Conservation (phyloP, 345 rosid genomes). For the Schrenkiella parvula region DNA sequence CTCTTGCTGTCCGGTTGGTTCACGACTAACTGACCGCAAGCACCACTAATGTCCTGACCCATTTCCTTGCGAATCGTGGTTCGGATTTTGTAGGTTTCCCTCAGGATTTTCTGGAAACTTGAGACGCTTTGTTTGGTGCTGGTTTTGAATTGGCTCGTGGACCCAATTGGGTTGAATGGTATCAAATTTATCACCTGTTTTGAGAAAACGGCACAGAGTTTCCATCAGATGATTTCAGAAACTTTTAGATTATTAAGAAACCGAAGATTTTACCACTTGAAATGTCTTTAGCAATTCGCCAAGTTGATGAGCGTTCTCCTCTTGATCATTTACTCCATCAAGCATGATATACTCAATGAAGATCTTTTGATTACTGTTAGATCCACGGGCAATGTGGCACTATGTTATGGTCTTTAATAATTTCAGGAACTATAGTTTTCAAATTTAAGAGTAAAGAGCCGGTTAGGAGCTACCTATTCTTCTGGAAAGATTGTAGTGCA, state of each 20-base stretch:
- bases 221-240: neutral
- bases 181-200: constrained; percentile 88
- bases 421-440: neutral
- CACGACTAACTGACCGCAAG: constrained; percentile 94
- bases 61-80: constrained; percentile 83
- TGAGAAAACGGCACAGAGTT: constrained; percentile 5
- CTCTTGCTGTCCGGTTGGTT: constrained; percentile 47
- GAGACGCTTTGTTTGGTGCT: constrained; percentile 55
- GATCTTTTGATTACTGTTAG: constrained; percentile 58
- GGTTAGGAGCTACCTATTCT: constrained; percentile 46
- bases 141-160: constrained; percentile 59
- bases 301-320: constrained; percentile 74
- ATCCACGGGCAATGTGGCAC: constrained; percentile 7
- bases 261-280: constrained; percentile 64
- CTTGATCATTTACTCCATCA: constrained; percentile 87
- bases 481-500: constrained; percentile 67
- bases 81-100: constrained; percentile 68
- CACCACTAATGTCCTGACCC: constrained; percentile 94
- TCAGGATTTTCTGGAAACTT: constrained; percentile 73
- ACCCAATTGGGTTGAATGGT: constrained; percentile 88
- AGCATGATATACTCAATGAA: constrained; percentile 98
- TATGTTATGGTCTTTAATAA: neutral
- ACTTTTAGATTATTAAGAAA: neutral
- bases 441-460: neutral
- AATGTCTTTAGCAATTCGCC: constrained; percentile 74